phyloP scores from a whole-genome alignment of 768 basidiomycete species.

The Boletus vermiculosoides region DNA sequence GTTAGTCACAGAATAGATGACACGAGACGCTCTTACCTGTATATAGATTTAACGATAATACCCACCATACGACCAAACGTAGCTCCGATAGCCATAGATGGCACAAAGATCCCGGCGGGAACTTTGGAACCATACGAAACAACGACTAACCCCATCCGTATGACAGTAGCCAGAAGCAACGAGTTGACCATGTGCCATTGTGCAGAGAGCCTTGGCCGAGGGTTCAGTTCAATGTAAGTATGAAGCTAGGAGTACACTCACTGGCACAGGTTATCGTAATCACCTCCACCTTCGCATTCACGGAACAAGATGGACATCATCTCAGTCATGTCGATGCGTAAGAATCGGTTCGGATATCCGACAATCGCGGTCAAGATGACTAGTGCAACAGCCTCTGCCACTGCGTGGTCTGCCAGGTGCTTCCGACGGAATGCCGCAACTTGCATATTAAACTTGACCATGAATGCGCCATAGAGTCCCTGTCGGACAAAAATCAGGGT shows the following conservation, averaged over 20 bases:
- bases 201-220: slow-evolving; percentile 60
- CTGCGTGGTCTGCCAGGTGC: slow-evolving; percentile 76
- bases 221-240: slow-evolving; percentile 6
- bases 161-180: slow-evolving; percentile 84
- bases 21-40: slow-evolving; percentile 54
- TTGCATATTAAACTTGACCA: slow-evolving; percentile 96
- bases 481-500: slow-evolving; percentile 33
- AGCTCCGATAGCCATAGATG: slow-evolving; percentile 98
- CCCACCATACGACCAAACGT: slow-evolving; percentile 97
- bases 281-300: slow-evolving; percentile 92
- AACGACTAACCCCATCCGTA: slow-evolving; percentile 83
- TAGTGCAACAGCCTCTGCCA: slow-evolving; percentile 85
- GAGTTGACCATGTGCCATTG: slow-evolving; percentile 98
- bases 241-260: slow-evolving; percentile 42
- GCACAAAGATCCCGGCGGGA: slow-evolving; percentile 96
- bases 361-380: slow-evolving; percentile 89
- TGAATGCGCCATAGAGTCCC: slow-evolving; percentile 97
- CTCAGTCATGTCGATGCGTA: slow-evolving; percentile 97
- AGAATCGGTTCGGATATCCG: slow-evolving; percentile 91
- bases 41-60: slow-evolving; percentile 91
- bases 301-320: slow-evolving; percentile 92
- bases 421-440: slow-evolving; percentile 93
- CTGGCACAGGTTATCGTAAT: slow-evolving; percentile 95
- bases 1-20: not conserved
- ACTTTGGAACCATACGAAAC: slow-evolving; percentile 96